Evolutionary conservation across 345 rosid genomes (phyloP), one percentile per base, ranked within the genome.

Genomic region (Eucalyptus cloeziana): DNA sequence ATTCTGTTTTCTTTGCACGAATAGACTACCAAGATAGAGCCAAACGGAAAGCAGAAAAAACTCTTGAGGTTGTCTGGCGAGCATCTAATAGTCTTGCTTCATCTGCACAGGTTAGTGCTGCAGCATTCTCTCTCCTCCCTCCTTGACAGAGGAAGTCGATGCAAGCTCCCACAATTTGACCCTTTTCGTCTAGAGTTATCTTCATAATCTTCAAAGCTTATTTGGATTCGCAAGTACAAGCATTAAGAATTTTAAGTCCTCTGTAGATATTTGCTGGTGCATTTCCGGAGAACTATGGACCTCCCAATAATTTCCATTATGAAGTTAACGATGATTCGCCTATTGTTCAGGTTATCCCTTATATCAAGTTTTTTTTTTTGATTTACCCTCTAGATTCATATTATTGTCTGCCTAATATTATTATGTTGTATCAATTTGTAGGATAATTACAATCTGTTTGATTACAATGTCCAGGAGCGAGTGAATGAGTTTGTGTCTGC

Each of bases 1-100:
- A 97, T 90, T 96, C 99, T 7, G 87, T 97, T 86, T 97, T 94
- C 95, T 96, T 93, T 90, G 96, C 96, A 31, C 96, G 99, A 89
- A 98, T 98, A 88, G 99, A 98, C 92, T 96, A 98, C 93, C 99
- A 98, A 93, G 99, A 98, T 60, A 92, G 97, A 93, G 94, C 86
- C 67, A 96, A 96, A 93, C 96, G 99, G 87, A 92, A 90, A 87
- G 92, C 86, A 37, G 97, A 98, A 88, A 98, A 96, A 92, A 96
- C 95, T 86, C 99, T 98, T 88, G 99, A 98, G 93, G 98, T 95
- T 94, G 92, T 98, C 79, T 97, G 99, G 99, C 94, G 89, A 86
- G 98, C 97, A 69, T 98, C 99, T 56, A 93, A 92, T 94, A 95
- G 96, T 91, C 94, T 97, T 30, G 96, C 98, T 87, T 95, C 98